A percentile compares a stretch with the other conserved stretches of the same genome.
Evolutionary conservation across 2,329 filamentous ascomycete species (phyloP).

Genomic region (Ophiostoma australiae): DNA sequence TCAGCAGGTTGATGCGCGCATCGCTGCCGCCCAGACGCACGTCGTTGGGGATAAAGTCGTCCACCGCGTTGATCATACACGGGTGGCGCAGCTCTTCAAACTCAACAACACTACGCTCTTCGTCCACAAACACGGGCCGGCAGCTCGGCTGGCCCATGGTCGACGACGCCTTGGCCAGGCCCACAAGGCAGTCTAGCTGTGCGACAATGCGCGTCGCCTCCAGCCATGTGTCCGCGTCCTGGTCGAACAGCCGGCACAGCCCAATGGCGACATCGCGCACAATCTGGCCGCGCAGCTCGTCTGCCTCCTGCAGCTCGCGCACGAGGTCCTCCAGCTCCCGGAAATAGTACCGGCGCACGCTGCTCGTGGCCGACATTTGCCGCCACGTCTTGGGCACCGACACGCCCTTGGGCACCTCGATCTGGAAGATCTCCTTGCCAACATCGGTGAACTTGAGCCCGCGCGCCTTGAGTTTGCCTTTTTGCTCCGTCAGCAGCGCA

Average conservation of each 20-base stretch:
- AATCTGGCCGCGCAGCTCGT: constrained; percentile 88
- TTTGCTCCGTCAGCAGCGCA: constrained; percentile 63
- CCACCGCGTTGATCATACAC: constrained; percentile 83
- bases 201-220: constrained; percentile 84
- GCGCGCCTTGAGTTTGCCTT: constrained; percentile 68
- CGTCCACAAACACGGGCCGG: constrained; percentile 79
- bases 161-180: constrained; percentile 80
- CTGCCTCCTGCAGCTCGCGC: constrained; percentile 83
- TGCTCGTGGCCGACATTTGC: constrained; percentile 90
- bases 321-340: constrained; percentile 76
- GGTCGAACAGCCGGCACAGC: constrained; percentile 83
- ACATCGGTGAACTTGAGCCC: constrained; percentile 73
- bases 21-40: constrained; percentile 75
- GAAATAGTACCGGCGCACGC: constrained; percentile 92
- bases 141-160: constrained; percentile 82
- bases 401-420: constrained; percentile 78
- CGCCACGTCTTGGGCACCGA: constrained; percentile 88
- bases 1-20: constrained; percentile 84
- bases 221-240: constrained; percentile 80
- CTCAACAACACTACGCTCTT: constrained; percentile 80
- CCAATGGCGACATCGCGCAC: constrained; percentile 77
- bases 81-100: constrained; percentile 91
- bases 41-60: constrained; percentile 95
- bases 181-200: constrained; percentile 91
- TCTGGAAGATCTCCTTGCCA: constrained; percentile 94